Evolutionary conservation across 306 rosid species (phyloP).

Genomic region (Prunus persica): Prunus_persica_NCBIv2 NC_034014.1:8475501-8476000

Average conservation of each 20-base stretch:
- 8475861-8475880: constrained; percentile 83
- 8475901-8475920: constrained; percentile 55
- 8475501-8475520: neutral
- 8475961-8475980: neutral
- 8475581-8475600: no score
- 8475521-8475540: no score
- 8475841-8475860: constrained; percentile 53
- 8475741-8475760: neutral
- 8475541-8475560: neutral
- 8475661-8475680: constrained; percentile 37
- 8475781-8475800: neutral
- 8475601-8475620: no score
- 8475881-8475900: constrained; percentile 24
- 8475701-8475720: constrained; percentile 37
- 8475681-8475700: constrained; percentile 90
- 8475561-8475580: neutral
- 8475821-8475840: constrained; percentile 48
- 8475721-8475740: neutral
- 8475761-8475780: neutral
- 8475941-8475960: constrained; percentile 9
- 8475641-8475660: constrained; percentile 58
- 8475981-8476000: neutral
- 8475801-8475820: constrained; percentile 52
- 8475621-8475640: neutral
- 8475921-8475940: constrained; percentile 12